Percentiles rank a stretch among this genome's conserved stretches.
phyloP scores from a whole-genome alignment of 2,329 filamentous ascomycete species.

The Fusarium anguioides region DNA sequence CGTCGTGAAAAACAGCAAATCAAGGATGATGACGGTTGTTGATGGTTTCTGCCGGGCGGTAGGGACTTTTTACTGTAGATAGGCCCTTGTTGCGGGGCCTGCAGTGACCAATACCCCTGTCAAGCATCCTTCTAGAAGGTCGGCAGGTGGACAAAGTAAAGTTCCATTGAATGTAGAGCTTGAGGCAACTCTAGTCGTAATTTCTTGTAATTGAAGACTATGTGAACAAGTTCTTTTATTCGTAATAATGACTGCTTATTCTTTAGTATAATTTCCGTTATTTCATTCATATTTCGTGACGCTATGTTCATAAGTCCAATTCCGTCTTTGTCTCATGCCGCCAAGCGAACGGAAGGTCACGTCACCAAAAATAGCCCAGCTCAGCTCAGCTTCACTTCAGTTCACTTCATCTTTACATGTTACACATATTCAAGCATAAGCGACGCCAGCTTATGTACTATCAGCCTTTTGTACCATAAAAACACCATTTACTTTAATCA shows the following conservation, averaged over 20 bases:
- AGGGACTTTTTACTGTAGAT: constrained; percentile 20
- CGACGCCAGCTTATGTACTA: neutral
- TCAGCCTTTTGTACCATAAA: rapidly evolving
- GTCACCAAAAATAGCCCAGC: constrained; percentile 12
- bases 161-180: too few relatives aligned
- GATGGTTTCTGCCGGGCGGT: constrained; percentile 53
- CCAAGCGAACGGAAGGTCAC: constrained; percentile 18
- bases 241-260: too few relatives aligned
- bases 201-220: too few relatives aligned
- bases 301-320: too few relatives aligned
- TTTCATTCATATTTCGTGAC: too few relatives aligned
- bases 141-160: neutral
- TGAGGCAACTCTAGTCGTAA: too few relatives aligned
- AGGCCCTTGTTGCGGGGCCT: constrained; percentile 16
- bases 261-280: too few relatives aligned
- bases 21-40: constrained; percentile 26
- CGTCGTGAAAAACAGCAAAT: constrained; percentile 19
- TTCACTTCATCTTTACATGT: constrained; percentile 3
- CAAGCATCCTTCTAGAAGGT: constrained; percentile 29
- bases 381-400: too few relatives aligned
- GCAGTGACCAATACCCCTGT: constrained; percentile 18
- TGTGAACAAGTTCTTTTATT: too few relatives aligned
- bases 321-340: neutral
- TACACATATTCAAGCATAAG: neutral
- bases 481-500: neutral